These are phyloP conservation scores for Picea glauca DNA, from an alignment of 75 land plant species.

Conservation along the genomic window DNA sequence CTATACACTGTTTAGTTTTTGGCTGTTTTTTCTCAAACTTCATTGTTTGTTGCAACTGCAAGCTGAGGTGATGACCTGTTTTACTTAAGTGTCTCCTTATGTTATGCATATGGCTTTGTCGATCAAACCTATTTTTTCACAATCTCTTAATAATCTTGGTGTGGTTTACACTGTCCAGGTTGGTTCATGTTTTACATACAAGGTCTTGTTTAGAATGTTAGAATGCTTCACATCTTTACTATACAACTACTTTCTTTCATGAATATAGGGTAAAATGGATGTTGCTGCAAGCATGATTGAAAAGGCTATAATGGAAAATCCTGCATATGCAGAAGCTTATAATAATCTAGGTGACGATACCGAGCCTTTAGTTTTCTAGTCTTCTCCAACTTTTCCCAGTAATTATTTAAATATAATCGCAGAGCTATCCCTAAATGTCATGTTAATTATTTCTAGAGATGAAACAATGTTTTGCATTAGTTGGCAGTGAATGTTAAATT, in stretches of 20 bases:
- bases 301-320: constrained; percentile 94
- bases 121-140: constrained; percentile 92
- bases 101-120: constrained; percentile 76
- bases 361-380: not conserved
- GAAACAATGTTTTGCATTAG: no score
- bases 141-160: constrained; percentile 96
- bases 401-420: not conserved
- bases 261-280: constrained; percentile 96
- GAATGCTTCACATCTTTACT: not conserved
- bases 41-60: constrained; percentile 6
- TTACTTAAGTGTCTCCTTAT: constrained; percentile 7
- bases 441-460: not conserved
- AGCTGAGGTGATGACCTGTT: not conserved
- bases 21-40: not conserved
- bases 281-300: constrained; percentile 97
- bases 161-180: constrained; percentile 99
- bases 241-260: constrained; percentile 1
- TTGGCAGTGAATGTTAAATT: no score
- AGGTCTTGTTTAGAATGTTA: not conserved
- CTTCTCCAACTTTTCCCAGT: not conserved
- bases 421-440: not conserved
- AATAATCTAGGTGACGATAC: constrained; percentile 73
- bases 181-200: not conserved
- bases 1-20: not conserved
- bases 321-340: constrained; percentile 98